Base-by-base conservation (phyloP, 768 basidiomycete genomes). In the Suillus lakei region DNA sequence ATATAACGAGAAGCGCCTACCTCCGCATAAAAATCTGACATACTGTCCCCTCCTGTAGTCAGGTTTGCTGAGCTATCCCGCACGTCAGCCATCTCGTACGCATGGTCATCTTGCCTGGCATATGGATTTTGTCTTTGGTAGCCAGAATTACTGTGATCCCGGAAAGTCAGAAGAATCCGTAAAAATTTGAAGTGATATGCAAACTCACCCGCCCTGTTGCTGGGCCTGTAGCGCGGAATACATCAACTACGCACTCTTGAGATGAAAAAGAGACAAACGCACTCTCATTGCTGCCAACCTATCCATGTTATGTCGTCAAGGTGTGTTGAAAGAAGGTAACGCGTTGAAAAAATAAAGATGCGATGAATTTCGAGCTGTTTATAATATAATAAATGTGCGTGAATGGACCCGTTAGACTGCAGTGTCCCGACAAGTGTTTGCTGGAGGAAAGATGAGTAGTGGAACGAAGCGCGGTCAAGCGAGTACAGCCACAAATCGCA, bases 241-340 rank as follows among this genome's bases (percentile, higher is more conserved):
- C 54, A 4, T 73, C 38, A 74, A 68, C 41, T 54, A 12, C 10
- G 1, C 34, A 18, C 18, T 28, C 26, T 55, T 34, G 16, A 46
- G 13, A n/a, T 56, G 16, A 28, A 60, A 36, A 5, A 32, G 8
- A 0, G 53, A 60, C 12, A 2, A 3, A 76, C 88, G 65, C 65
- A 92, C 92, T 81, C 92, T 87, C 88, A 92, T 87, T 68, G 91
- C 92, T 72, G 92, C 94, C 69, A 96, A 86, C 84, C 95, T 88
- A 82, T 96, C 94, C 86, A 95, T 88, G 69, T 64, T 70, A 38
- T 56, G 65, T 74, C 75, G 95, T 92, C 89, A 93, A 63, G 61
- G 18, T 91, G 70, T 71, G 77, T 69, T 65, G 60, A 65, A 69
- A 74, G 66, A 70, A 69, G 64, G 9, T 38, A 15, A 13, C 1